phyloP scores from a whole-genome alignment of 371 early-diverging fungal genomes.

The Circinella minor region DNA sequence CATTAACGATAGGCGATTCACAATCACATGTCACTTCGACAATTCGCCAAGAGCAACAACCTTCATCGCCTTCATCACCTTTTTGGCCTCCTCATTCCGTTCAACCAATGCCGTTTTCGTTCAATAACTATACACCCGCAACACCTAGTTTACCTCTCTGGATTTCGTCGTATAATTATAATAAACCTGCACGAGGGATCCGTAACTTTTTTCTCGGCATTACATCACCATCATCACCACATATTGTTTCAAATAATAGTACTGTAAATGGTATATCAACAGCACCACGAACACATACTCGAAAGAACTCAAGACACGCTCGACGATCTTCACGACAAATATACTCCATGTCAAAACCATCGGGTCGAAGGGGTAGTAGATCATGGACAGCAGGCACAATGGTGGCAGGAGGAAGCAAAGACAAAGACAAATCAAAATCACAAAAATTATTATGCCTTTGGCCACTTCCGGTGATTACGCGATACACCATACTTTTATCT shows the following conservation, averaged over 20 bases:
- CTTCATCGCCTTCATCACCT: constrained; percentile 9
- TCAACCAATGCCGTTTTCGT: constrained; percentile 19
- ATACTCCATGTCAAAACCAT: not conserved
- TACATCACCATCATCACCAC: constrained; percentile 1
- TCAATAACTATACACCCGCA: constrained; percentile 20
- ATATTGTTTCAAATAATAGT: constrained; percentile 20
- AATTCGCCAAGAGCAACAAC: not conserved
- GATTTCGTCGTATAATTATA: constrained; percentile 16
- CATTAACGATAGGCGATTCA: not conserved
- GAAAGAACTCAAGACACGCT: constrained; percentile 34
- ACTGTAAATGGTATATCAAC: constrained; percentile 21
- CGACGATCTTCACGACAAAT: constrained; percentile 22
- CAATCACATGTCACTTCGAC: not conserved
- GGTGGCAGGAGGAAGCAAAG: not conserved
- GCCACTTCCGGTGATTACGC: constrained; percentile 56
- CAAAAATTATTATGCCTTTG: constrained; percentile 52
- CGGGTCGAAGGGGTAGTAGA: not conserved
- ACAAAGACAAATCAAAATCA: constrained; percentile 35
- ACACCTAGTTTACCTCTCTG: constrained; percentile 20
- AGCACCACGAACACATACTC: constrained; percentile 21
- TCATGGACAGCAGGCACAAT: not conserved
- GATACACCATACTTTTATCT: constrained; percentile 48
- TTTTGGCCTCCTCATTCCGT: constrained; percentile 19
- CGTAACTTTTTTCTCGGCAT: constrained; percentile 19
- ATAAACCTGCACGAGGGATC: constrained; percentile 20